Conservation (phyloP, 1,139 yeast genomes). For the Saccharomycopsis phalli region DNA sequence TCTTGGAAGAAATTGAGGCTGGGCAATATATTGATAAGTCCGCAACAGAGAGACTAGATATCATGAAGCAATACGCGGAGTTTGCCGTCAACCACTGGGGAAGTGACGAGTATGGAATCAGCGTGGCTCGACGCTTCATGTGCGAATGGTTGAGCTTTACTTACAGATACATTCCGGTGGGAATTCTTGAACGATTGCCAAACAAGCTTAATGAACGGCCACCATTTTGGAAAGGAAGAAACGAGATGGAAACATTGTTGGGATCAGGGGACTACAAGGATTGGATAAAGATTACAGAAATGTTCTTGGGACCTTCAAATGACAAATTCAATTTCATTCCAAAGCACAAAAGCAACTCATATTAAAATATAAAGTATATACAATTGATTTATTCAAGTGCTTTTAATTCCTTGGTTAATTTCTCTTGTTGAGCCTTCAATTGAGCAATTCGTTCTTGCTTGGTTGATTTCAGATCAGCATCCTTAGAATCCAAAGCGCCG, state of each 20-base stretch:
- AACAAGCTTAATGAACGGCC: slow-evolving; percentile 90
- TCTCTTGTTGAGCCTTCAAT: neutral
- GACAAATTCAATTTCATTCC: slow-evolving; percentile 75
- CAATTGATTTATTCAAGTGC: neutral
- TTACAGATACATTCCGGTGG: slow-evolving; percentile 90
- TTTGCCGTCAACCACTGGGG: slow-evolving; percentile 98
- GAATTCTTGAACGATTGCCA: slow-evolving; percentile 81
- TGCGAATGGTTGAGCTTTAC: slow-evolving; percentile 94
- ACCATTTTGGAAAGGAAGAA: slow-evolving; percentile 89
- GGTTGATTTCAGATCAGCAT: slow-evolving; percentile 25
- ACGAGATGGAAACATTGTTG: slow-evolving; percentile 81
- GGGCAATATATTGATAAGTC: slow-evolving; percentile 85
- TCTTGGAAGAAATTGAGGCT: slow-evolving; percentile 88
- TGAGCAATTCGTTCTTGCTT: slow-evolving; percentile 36
- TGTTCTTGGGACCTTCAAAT: slow-evolving; percentile 84
- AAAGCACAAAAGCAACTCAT: slow-evolving; percentile 89
- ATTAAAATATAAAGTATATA: slow-evolving; percentile 23
- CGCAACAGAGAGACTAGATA: slow-evolving; percentile 79
- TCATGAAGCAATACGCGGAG: slow-evolving; percentile 57
- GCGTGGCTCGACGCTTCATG: slow-evolving; percentile 78
- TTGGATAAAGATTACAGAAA: slow-evolving; percentile 95
- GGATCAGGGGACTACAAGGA: slow-evolving; percentile 82
- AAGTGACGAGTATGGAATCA: slow-evolving; percentile 87
- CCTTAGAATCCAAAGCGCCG: slow-evolving; percentile 25
- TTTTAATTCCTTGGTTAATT: neutral